Percentiles rank a stretch among this genome's conserved stretches.
Conservation (phyloP, 495 filamentous ascomycete species). For the Penicillium desertorum region DNA sequence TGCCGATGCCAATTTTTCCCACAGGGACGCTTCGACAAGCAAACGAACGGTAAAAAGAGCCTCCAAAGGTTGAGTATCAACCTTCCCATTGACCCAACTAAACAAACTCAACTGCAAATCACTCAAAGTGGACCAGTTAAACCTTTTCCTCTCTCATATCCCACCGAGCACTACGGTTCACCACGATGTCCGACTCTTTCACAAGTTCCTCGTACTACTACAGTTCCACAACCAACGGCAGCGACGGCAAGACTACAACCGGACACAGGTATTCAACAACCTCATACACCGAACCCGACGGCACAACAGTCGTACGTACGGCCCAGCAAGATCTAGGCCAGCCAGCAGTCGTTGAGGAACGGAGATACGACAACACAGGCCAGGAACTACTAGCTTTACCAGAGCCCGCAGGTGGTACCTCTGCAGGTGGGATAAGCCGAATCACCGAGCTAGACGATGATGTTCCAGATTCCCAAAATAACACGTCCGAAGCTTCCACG, state of each 20-base stretch:
- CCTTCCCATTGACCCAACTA: neutral
- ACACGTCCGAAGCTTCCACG: neutral
- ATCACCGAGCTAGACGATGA: conserved; percentile 32
- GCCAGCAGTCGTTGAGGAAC: conserved; percentile 37
- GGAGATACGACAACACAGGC: conserved; percentile 37
- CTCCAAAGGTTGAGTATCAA: neutral
- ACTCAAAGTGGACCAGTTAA: conserved; percentile 11
- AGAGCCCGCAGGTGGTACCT: conserved; percentile 11
- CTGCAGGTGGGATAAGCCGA: conserved; percentile 27
- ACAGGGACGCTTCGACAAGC: neutral
- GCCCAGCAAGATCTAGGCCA: conserved; percentile 41
- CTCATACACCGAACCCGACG: conserved; percentile 37
- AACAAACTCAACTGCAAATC: neutral
- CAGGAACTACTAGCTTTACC: conserved; percentile 29
- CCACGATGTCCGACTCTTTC: conserved; percentile 27
- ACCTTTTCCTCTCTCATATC: conserved; percentile 10
- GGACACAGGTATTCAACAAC: conserved; percentile 40
- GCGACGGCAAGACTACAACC: conserved; percentile 25
- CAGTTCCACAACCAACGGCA: conserved; percentile 32
- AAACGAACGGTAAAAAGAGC: neutral
- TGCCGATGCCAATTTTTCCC: neutral
- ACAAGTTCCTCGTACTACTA: conserved; percentile 36
- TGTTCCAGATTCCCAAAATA: neutral
- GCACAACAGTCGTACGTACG: conserved; percentile 40
- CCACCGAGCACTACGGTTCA: conserved; percentile 9